These are phyloP conservation scores for Elaeis oleifera DNA, from an alignment of 202 grass and related monocot genomes.

Conservation along the genomic window DNA sequence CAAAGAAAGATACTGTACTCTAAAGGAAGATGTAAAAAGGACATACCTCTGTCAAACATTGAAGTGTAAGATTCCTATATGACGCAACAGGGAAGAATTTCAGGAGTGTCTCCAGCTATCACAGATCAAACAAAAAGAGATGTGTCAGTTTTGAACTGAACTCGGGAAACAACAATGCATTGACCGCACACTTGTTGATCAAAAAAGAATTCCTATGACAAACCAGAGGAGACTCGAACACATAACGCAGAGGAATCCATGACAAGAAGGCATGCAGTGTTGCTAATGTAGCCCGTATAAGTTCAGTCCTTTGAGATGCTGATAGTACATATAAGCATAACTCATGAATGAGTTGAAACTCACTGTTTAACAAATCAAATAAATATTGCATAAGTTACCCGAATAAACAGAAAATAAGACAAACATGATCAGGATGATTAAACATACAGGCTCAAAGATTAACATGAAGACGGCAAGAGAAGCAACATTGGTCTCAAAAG, in stretches of 20 bases:
- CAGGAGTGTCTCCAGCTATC: conserved; percentile 85
- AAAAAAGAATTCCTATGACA: not conserved
- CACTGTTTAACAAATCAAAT: conserved; percentile 47
- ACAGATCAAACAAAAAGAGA: conserved; percentile 19
- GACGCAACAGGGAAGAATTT: conserved; percentile 87
- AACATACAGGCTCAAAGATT: too few species aligned
- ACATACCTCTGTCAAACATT: conserved; percentile 94
- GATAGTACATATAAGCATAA: conserved; percentile 98
- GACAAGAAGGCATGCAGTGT: conserved; percentile 98
- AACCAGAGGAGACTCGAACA: conserved; percentile 96
- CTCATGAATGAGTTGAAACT: conserved; percentile 98
- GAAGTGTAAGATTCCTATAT: conserved; percentile 95
- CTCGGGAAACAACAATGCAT: too few species aligned
- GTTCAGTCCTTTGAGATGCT: conserved; percentile 82
- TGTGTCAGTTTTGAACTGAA: conserved; percentile 5
- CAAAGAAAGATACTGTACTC: too few species aligned
- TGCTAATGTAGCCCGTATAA: conserved; percentile 88
- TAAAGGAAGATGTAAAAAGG: not conserved
- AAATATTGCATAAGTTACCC: conserved; percentile 4
- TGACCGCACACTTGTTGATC: too few species aligned
- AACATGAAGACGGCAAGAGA: too few species aligned
- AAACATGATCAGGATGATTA: too few species aligned
- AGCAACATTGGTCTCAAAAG: too few species aligned
- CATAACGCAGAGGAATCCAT: conserved; percentile 94
- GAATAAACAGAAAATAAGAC: not conserved